Base-by-base conservation (phyloP, 495 filamentous ascomycete species). In the Xylaria cubensis region DNA sequence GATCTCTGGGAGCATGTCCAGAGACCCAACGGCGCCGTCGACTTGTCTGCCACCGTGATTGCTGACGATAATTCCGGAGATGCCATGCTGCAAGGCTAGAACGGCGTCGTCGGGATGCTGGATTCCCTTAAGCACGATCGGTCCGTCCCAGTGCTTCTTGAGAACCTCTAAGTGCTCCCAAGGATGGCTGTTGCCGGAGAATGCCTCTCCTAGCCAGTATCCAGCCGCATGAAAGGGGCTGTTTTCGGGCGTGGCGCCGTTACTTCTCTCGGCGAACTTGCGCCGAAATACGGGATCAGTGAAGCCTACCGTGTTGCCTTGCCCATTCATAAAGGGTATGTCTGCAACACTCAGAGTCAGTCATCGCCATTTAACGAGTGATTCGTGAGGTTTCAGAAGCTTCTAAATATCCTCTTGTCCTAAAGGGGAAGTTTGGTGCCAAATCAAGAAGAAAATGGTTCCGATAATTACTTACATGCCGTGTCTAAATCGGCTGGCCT, bases 401-500 rank as follows among this genome's bases (percentile, higher is more conserved):
- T 10, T 42, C 8, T 42, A 13, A 13, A 42, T 10, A 10, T 2
- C 10, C 39, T 42, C 39, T 42, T 42, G 39, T 42, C 39, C 8
- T 10, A 4, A 46, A 17, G 17, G 5, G 13, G 44, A 46, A 19
- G 17, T 46, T 15, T 13, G 10, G 13, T 19, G 44, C 39, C 39
- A 42, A 10, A 10, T 10, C 39, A 42, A 13, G 39, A 42, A 10
- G 39, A 42, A 42, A 42, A 46, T 17, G 44, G 44, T 17, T 5
- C 13, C 44, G 13, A 46, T 4, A 46, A 46, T 50, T n/a, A 50
- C 46, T 50, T 19, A 50, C 46, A 91, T 39, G 83, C 90, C 39
- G 86, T 85, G 74, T 92, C 90, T 32, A 93, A 82, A 76, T 93
- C 91, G 1, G 81, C 83, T 0, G 90, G 91, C 58, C 90, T 83